These are phyloP conservation scores for Phytopythium ostracodes DNA, from an alignment of 352 stramenopile genomes.

Conservation along the genomic window DNA sequence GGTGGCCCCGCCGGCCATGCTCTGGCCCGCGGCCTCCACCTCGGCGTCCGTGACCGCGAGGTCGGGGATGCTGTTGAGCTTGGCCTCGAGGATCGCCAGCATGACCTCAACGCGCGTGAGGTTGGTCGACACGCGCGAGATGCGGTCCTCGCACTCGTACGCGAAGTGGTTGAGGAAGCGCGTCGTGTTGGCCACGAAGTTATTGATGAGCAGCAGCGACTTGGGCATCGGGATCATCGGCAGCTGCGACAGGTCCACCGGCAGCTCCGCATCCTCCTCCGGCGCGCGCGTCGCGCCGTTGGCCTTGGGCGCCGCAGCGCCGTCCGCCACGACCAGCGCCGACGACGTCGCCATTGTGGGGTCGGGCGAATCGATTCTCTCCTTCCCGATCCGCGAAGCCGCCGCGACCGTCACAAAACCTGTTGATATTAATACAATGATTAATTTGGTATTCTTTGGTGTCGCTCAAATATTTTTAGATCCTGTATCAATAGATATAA, in stretches of 20 bases:
- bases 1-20: conserved; percentile 16
- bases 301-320: conserved; percentile 7
- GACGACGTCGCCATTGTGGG: conserved; percentile 10
- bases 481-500: too few relatives aligned
- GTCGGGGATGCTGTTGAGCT: conserved; percentile 82
- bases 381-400: background rate
- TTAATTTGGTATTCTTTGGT: too few relatives aligned
- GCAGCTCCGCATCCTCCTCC: conserved; percentile 65
- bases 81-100: conserved; percentile 80
- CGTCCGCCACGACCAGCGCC: conserved; percentile 48
- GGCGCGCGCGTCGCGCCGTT: conserved; percentile 9
- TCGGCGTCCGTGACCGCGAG: conserved; percentile 62
- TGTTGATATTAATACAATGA: too few relatives aligned
- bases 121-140: conserved; percentile 60
- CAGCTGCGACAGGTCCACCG: conserved; percentile 75
- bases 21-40: conserved; percentile 33
- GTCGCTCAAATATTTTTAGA: too few relatives aligned
- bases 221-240: conserved; percentile 70
- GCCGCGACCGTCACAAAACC: too few relatives aligned
- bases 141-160: conserved; percentile 78
- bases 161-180: conserved; percentile 87
- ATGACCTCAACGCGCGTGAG: conserved; percentile 83
- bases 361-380: background rate
- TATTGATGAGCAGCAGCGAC: conserved; percentile 81
- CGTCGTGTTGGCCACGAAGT: conserved; percentile 85